phyloP scores from a whole-genome alignment of 805 yeast species.

The Kurtzmaniella cleridarum region DNA sequence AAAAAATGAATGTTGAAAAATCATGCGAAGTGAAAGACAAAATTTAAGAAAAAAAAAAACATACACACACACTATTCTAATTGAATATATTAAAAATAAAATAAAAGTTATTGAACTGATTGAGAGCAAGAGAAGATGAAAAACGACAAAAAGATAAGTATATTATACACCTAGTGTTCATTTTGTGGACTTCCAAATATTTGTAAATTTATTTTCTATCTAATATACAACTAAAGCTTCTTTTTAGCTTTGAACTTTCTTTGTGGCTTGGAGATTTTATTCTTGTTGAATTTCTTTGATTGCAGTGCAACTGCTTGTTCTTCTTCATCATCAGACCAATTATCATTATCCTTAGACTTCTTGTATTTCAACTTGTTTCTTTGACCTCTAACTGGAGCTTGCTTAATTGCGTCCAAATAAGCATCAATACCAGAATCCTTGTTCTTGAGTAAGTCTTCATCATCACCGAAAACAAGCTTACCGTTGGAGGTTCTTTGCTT shows the following conservation, averaged over 20 bases:
- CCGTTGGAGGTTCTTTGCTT: slow-evolving; percentile 55
- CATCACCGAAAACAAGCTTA: slow-evolving; percentile 52
- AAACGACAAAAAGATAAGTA: no score
- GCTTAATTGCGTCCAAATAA: slow-evolving; percentile 86
- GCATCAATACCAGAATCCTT: slow-evolving; percentile 72
- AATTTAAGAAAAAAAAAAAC: not conserved
- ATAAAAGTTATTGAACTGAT: no score
- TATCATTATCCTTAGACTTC: slow-evolving; percentile 49
- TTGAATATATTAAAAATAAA: no score
- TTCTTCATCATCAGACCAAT: slow-evolving; percentile 41
- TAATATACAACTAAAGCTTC: slow-evolving; percentile 38
- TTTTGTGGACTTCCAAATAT: no score
- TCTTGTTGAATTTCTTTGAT: slow-evolving; percentile 13
- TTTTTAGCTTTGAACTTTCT: slow-evolving; percentile 54
- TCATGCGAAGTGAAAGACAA: not conserved
- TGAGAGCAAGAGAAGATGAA: no score
- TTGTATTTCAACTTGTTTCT: slow-evolving; percentile 85
- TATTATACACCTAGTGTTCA: no score
- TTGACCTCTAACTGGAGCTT: slow-evolving; percentile 93
- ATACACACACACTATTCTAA: no score
- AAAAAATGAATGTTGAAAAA: not conserved
- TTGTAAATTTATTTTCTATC: no score
- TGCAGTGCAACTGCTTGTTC: slow-evolving; percentile 7
- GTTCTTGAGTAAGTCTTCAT: slow-evolving; percentile 36
- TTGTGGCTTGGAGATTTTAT: slow-evolving; percentile 32